Base-by-base conservation (phyloP, 2,329 filamentous ascomycete species). In the Leptographium procerum region DNA sequence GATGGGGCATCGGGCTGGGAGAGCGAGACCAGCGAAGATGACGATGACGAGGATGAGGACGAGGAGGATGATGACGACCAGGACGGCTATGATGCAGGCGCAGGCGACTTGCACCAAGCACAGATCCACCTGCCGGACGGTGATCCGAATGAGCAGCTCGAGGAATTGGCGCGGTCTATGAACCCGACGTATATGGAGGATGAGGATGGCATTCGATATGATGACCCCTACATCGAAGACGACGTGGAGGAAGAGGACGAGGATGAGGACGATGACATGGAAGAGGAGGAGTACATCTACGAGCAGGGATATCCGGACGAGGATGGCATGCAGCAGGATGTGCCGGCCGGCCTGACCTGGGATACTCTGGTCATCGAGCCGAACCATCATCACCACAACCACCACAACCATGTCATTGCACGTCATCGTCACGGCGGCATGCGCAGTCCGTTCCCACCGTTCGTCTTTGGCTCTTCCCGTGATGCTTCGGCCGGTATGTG, bases 251-350 rank as follows among this genome's bases (percentile, higher is more conserved):
- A 87, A 61, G 84, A 77, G 60, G 77, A 76, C 56, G 75, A 77
- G 47, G 79, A 81, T 7, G 80, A 83, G 5, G 88, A 90, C 52
- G 85, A 88, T 22, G 86, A 86, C 19, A 80, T 87, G 64, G 85
- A 85, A 51, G 87, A 89, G 55, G 82, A 83, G 24, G 80, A 84
- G 57, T 84, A 83, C 65, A 74, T 81, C 60, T 85, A 83, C 61
- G 81, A 84, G 60, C 80, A 82, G 28, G 78, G 78, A 34, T 82
- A 80, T 69, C 24, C 33, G 66, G 66, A 64, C 56, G 77, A 79
- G 57, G 77, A 78, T 33, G 68, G 71, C 52, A 71, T 75, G 19
- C 71, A 74, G 55, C 73, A 70, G 26, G 71, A 71, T 58, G 69
- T 79, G 64, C 73, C 75, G 26, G 66, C 71, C 11, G 73, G 74